Conservation (phyloP, 495 filamentous ascomycete species). For the Trichoderma orchidacearum region DNA sequence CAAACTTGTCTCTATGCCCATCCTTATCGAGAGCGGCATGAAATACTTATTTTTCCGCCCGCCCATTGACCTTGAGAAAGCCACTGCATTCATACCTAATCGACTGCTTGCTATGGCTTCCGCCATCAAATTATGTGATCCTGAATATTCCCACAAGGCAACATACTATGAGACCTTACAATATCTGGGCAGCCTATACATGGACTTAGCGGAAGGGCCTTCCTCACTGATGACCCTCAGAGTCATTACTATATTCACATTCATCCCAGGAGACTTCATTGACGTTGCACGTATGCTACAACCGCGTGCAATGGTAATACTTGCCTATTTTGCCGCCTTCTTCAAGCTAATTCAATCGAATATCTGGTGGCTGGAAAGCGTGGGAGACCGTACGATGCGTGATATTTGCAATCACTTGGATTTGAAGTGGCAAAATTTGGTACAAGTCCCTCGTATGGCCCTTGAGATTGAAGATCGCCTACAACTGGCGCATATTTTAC, state of each 20-base stretch:
- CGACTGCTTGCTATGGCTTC: slow-evolving; percentile 30
- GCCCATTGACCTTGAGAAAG: slow-evolving; percentile 18
- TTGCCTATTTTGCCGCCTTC: slow-evolving; percentile 33
- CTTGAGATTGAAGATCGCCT: slow-evolving; percentile 6
- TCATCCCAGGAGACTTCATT: slow-evolving; percentile 35
- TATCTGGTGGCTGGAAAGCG: slow-evolving; percentile 31
- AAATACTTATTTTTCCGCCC: slow-evolving; percentile 23
- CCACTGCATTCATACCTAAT: slow-evolving; percentile 19
- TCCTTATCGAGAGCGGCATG: slow-evolving; percentile 17
- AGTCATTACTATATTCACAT: slow-evolving; percentile 28
- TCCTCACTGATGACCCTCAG: slow-evolving; percentile 18
- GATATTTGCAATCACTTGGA: slow-evolving; percentile 23
- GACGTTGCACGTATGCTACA: slow-evolving; percentile 32
- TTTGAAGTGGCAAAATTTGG: slow-evolving; percentile 15
- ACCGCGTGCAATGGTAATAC: slow-evolving; percentile 39
- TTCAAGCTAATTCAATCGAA: slow-evolving; percentile 14
- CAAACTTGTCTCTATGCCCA: slow-evolving; percentile 11
- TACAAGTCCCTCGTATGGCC: slow-evolving; percentile 21
- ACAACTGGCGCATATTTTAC: slow-evolving; percentile 18
- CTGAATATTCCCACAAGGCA: slow-evolving; percentile 13
- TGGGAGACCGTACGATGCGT: slow-evolving; percentile 22
- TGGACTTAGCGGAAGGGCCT: slow-evolving; percentile 19
- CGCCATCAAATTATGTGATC: slow-evolving; percentile 16
- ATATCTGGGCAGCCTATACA: slow-evolving; percentile 29
- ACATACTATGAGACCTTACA: slow-evolving; percentile 23